A percentile compares a stretch with the other conserved stretches of the same genome.
These are phyloP conservation scores for Leccinum arenicola DNA, from an alignment of 768 basidiomycete genomes.

Conservation along the genomic window DNA sequence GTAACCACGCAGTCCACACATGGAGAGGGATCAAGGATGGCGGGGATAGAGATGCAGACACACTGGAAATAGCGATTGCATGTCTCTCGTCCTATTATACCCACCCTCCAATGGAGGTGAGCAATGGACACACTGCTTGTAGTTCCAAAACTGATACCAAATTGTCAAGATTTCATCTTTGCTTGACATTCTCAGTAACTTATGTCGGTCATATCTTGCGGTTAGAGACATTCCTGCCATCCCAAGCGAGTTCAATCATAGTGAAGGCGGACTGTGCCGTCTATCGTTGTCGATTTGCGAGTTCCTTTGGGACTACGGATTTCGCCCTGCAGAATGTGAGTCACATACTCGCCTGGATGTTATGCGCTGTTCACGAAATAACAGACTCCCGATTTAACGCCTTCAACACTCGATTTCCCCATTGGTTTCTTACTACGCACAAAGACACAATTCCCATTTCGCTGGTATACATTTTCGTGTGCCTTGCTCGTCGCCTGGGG, in stretches of 20 bases:
- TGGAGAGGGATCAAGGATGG: constrained; percentile 32
- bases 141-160: neutral
- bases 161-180: constrained; percentile 36
- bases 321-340: constrained; percentile 43
- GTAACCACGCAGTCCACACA: constrained; percentile 36
- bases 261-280: constrained; percentile 24
- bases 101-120: constrained; percentile 41
- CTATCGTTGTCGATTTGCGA: constrained; percentile 45
- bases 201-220: constrained; percentile 41
- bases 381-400: constrained; percentile 40
- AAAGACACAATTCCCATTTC: constrained; percentile 57
- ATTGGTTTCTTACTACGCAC: constrained; percentile 49
- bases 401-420: constrained; percentile 57
- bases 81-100: constrained; percentile 54
- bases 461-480: constrained; percentile 55
- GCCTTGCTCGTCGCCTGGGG: constrained; percentile 49
- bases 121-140: constrained; percentile 7
- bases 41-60: constrained; percentile 12
- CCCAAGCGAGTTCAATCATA: constrained; percentile 30
- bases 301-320: constrained; percentile 51
- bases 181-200: constrained; percentile 38
- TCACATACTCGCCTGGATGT: neutral
- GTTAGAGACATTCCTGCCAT: constrained; percentile 28
- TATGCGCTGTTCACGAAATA: neutral
- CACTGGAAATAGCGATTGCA: constrained; percentile 47